phyloP scores from a whole-genome alignment of 768 basidiomycete genomes.

The Wakefieldia striispora region DNA sequence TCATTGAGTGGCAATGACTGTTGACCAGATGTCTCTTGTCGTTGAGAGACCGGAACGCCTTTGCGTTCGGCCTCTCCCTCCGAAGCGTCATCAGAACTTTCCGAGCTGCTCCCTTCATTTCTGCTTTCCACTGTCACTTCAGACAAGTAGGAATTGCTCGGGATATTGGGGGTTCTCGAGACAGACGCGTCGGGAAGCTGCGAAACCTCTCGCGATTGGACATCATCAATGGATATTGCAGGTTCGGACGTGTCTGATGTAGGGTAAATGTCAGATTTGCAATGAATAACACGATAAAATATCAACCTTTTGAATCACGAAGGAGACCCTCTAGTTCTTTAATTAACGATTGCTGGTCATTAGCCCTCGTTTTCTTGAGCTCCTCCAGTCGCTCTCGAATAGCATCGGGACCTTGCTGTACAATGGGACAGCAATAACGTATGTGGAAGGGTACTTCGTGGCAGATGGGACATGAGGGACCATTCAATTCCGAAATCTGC shows the following conservation, averaged over 20 bases:
- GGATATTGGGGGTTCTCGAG: conserved; percentile 20
- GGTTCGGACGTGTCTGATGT: conserved; percentile 2
- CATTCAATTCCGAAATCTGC: conserved; percentile 1
- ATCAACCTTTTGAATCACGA: conserved; percentile 29
- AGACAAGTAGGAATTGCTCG: conserved; percentile 31
- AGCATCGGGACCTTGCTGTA: conserved; percentile 41
- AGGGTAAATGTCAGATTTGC: conserved; percentile 10
- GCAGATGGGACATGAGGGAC: conserved; percentile 45
- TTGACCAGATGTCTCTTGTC: background rate
- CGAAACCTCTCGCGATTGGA: background rate
- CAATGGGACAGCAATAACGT: conserved; percentile 48
- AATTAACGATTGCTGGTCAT: conserved; percentile 33
- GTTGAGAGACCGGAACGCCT: background rate
- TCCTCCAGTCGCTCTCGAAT: conserved; percentile 47
- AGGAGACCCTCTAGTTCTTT: conserved; percentile 38
- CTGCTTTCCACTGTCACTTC: conserved; percentile 37
- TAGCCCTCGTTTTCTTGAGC: conserved; percentile 29
- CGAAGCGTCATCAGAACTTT: conserved; percentile 29
- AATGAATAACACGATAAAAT: background rate
- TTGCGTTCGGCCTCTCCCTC: conserved; percentile 18
- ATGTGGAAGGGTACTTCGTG: conserved; percentile 42
- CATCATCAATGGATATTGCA: background rate
- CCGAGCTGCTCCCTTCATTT: conserved; percentile 42
- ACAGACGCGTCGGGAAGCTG: conserved; percentile 2
- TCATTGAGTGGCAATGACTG: conserved; percentile 9